Conservation (phyloP, 331 rosid genomes). For the Rosa hybrid region DNA sequence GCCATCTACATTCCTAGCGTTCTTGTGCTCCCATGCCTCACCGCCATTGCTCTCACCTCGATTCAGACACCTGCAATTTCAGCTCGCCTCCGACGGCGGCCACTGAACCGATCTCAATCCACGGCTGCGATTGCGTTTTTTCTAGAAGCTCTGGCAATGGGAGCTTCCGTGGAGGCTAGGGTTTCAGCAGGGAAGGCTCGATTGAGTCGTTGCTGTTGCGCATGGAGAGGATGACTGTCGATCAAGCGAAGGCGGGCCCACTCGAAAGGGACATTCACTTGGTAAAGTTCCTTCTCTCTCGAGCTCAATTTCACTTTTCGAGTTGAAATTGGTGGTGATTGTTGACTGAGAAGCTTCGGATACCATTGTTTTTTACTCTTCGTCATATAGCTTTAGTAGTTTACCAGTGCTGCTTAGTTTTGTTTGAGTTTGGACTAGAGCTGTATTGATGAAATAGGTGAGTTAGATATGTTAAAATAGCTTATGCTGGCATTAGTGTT, state of each 20-base stretch:
- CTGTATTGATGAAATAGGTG: neutral
- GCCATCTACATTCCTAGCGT: no score
- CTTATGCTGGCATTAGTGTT: neutral
- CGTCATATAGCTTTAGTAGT: no score
- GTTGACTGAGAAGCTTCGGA: no score
- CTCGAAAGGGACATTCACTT: constrained; percentile 40
- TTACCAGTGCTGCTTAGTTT: neutral
- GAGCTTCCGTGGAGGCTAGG: constrained; percentile 20
- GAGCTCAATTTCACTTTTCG: no score
- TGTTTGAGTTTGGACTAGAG: neutral
- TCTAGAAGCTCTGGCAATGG: no score
- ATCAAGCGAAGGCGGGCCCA: constrained; percentile 34
- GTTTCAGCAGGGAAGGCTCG: constrained; percentile 20
- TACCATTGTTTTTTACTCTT: neutral
- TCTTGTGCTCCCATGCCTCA: neutral
- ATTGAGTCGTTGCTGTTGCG: constrained; percentile 16
- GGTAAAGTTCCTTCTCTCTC: constrained; percentile 25
- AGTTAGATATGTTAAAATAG: neutral
- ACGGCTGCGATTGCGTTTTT: neutral
- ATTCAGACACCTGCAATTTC: neutral
- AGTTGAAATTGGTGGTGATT: no score
- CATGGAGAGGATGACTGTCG: constrained; percentile 27
- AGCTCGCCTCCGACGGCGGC: neutral
- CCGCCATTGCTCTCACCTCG: constrained; percentile 11
- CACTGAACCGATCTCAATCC: neutral